Conservation (phyloP, 1,284 basidiomycete species). For the Butyriboletus appendiculatus region DNA sequence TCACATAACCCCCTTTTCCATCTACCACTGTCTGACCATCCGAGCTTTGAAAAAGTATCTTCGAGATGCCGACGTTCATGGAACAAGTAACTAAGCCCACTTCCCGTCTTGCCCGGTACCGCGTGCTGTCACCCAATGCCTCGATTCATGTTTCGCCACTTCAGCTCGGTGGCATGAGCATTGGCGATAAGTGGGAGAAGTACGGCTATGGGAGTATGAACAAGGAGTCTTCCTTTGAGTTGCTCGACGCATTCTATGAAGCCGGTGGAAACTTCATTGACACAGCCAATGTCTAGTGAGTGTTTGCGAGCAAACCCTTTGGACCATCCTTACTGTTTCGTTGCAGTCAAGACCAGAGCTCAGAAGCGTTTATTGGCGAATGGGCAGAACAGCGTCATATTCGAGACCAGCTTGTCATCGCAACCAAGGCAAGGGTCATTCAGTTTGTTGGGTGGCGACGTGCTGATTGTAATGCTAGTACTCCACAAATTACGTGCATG, state of each 20-base stretch:
- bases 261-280: slow-evolving; percentile 44
- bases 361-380: slow-evolving; percentile 46
- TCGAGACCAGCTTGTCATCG: slow-evolving; percentile 48
- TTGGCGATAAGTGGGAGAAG: slow-evolving; percentile 48
- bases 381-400: slow-evolving; percentile 45
- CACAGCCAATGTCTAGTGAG: slow-evolving; percentile 39
- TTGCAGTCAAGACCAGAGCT: slow-evolving; percentile 40
- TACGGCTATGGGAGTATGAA: slow-evolving; percentile 37
- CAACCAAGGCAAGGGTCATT: slow-evolving; percentile 40
- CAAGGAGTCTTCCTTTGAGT: slow-evolving; percentile 40
- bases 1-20: background rate
- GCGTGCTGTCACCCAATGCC: slow-evolving; percentile 43
- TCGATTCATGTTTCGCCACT: slow-evolving; percentile 55
- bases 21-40: background rate
- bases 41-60: background rate
- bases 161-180: slow-evolving; percentile 56
- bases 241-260: slow-evolving; percentile 43
- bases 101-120: slow-evolving; percentile 45
- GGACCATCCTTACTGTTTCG: background rate
- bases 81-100: slow-evolving; percentile 8
- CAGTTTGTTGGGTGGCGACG: no score
- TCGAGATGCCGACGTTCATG: background rate
- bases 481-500: background rate
- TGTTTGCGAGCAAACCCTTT: background rate
- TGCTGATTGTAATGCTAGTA: no score